phyloP scores from a whole-genome alignment of 163 green algal genomes.

The Trebouxia gelatinosa region DNA sequence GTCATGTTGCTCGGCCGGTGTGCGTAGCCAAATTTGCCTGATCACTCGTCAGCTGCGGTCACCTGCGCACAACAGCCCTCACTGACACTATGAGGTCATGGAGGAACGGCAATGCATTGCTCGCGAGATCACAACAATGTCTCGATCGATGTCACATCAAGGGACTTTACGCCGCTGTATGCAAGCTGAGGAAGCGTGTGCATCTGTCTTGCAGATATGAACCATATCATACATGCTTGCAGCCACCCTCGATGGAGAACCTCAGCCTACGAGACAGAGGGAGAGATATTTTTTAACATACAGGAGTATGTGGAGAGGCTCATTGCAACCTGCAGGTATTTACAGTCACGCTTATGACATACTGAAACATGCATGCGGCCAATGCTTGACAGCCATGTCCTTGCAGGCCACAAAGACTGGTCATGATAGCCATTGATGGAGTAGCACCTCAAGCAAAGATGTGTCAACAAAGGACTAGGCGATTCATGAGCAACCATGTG shows the following conservation, averaged over 20 bases:
- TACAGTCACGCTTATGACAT: neutral
- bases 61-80: neutral
- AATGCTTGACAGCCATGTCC: neutral
- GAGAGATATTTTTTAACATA: constrained; percentile 38
- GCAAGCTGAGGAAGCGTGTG: too few relatives aligned
- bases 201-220: constrained; percentile 24
- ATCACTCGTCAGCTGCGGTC: neutral
- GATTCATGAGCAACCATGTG: constrained; percentile 82
- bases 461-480: constrained; percentile 95
- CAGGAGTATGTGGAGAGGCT: constrained; percentile 41
- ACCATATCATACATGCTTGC: constrained; percentile 48
- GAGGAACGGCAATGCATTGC: neutral
- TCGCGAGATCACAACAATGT: neutral
- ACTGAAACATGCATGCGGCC: neutral
- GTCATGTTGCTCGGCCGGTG: too few relatives aligned
- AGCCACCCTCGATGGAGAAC: constrained; percentile 42
- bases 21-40: neutral
- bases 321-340: constrained; percentile 30
- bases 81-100: neutral
- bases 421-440: constrained; percentile 65
- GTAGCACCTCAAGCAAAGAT: constrained; percentile 97
- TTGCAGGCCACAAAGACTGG: constrained; percentile 31
- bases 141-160: neutral
- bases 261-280: constrained; percentile 30
- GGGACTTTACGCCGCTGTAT: neutral